These are phyloP conservation scores for Botrytis fragariae DNA, from an alignment of 2,329 filamentous ascomycete species.

Conservation along the genomic window DNA sequence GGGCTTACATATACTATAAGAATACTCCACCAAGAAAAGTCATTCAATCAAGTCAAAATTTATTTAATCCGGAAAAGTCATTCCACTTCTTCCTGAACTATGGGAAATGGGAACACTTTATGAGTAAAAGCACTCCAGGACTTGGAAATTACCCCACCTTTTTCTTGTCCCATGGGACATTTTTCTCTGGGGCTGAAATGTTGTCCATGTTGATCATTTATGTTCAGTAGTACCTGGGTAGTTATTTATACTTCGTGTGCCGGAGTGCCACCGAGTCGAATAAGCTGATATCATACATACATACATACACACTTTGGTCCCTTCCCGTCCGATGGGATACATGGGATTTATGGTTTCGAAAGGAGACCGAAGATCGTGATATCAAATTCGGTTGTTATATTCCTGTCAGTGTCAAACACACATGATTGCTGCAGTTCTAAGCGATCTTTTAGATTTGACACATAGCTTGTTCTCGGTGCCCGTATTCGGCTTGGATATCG, in stretches of 20 bases:
- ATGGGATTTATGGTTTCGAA: background rate
- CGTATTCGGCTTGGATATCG: background rate
- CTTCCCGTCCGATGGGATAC: background rate
- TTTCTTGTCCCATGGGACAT: background rate
- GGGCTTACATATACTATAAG: background rate
- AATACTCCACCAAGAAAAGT: background rate
- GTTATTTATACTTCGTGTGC: background rate
- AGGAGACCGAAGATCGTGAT: background rate
- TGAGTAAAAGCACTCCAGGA: background rate
- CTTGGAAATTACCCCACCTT: constrained; percentile 7
- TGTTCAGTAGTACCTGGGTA: background rate
- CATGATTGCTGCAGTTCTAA: background rate
- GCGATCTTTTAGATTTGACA: background rate
- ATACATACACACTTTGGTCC: too few species aligned
- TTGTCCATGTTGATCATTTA: background rate
- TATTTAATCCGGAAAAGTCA: background rate
- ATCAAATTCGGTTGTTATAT: too few species aligned
- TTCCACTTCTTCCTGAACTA: background rate
- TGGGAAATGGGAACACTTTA: background rate
- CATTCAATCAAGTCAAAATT: background rate
- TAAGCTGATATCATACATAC: background rate
- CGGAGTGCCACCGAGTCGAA: background rate
- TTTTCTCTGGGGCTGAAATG: constrained; percentile 9
- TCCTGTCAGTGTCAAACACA: background rate
- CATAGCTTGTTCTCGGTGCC: too few species aligned